A percentile compares a stretch with the other conserved stretches of the same genome.
These are phyloP conservation scores for Acanthamoeba castellanii DNA, from an alignment of 208 protist species.

Conservation along the genomic window DNA sequence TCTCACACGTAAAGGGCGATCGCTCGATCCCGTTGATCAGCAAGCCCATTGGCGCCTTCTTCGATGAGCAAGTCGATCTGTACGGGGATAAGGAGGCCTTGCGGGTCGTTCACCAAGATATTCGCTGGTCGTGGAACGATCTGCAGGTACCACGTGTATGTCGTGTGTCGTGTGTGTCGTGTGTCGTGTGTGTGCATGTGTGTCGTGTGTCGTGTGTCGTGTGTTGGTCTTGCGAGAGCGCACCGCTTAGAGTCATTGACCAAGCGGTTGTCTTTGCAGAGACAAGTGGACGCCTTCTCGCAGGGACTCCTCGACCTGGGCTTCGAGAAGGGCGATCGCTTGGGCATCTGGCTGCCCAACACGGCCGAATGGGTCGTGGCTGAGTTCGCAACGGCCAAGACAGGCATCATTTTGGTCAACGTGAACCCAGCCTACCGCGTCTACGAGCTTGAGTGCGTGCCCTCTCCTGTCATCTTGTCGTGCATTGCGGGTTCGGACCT, in stretches of 20 bases:
- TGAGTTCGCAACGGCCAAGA: conserved; percentile 84
- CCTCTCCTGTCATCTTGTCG: background rate
- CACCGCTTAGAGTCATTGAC: background rate
- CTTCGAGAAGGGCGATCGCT: conserved; percentile 85
- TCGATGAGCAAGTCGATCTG: conserved; percentile 69
- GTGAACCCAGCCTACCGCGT: conserved; percentile 88
- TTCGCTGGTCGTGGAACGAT: conserved; percentile 76
- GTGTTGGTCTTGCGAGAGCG: too few species aligned
- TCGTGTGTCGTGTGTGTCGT: too few species aligned
- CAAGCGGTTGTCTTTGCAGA: background rate
- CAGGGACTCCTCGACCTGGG: conserved; percentile 82
- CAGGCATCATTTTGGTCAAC: conserved; percentile 88
- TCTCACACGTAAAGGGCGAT: conserved; percentile 68
- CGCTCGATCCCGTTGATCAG: conserved; percentile 42
- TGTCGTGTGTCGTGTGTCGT: too few species aligned
- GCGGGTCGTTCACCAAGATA: conserved; percentile 70
- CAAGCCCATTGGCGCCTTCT: conserved; percentile 66
- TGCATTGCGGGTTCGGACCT: background rate
- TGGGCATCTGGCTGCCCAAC: conserved; percentile 90
- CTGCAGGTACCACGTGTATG: conserved; percentile 15
- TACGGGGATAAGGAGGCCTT: conserved; percentile 62
- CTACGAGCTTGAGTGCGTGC: conserved; percentile 78
- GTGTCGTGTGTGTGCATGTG: too few species aligned
- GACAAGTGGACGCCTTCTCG: conserved; percentile 80
- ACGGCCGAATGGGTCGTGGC: conserved; percentile 82